Percentiles rank a stretch among this genome's conserved stretches.
Evolutionary conservation across 2,329 filamentous ascomycete genomes (phyloP).

Genomic region (Colletotrichum endophyticum): DNA sequence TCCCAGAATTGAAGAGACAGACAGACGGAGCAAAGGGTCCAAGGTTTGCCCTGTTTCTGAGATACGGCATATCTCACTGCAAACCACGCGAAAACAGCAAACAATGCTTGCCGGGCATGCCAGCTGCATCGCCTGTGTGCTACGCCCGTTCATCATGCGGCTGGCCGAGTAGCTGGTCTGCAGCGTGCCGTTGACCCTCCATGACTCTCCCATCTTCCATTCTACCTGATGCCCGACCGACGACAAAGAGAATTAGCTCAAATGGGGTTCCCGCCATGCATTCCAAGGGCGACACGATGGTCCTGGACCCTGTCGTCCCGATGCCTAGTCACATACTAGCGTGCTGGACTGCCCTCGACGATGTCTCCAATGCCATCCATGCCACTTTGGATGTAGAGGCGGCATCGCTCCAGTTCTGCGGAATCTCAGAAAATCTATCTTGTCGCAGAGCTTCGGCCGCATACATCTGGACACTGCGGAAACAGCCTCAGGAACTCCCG

Average conservation of each 20-base stretch:
- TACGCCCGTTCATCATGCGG: neutral
- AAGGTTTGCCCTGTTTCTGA: neutral
- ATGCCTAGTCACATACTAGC: neutral
- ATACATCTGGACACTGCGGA: neutral
- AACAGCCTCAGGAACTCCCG: neutral
- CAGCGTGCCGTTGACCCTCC: neutral
- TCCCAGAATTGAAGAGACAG: neutral
- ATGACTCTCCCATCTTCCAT: neutral
- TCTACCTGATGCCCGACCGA: neutral
- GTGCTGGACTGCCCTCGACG: neutral
- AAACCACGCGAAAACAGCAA: slow-evolving; percentile 4
- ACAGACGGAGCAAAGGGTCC: neutral
- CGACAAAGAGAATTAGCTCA: neutral
- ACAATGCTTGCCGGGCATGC: neutral
- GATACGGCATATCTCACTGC: neutral
- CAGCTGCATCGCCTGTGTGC: neutral
- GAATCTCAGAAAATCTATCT: neutral
- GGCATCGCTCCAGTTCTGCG: neutral
- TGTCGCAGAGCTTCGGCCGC: neutral
- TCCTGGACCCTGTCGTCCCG: neutral
- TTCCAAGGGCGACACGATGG: neutral
- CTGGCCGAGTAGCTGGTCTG: slow-evolving; percentile 11
- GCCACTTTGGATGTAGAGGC: neutral
- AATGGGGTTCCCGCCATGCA: neutral
- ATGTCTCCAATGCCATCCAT: neutral